These are phyloP conservation scores for Pythium biforme DNA, from an alignment of 352 stramenopile genomes.

Conservation along the genomic window DNA sequence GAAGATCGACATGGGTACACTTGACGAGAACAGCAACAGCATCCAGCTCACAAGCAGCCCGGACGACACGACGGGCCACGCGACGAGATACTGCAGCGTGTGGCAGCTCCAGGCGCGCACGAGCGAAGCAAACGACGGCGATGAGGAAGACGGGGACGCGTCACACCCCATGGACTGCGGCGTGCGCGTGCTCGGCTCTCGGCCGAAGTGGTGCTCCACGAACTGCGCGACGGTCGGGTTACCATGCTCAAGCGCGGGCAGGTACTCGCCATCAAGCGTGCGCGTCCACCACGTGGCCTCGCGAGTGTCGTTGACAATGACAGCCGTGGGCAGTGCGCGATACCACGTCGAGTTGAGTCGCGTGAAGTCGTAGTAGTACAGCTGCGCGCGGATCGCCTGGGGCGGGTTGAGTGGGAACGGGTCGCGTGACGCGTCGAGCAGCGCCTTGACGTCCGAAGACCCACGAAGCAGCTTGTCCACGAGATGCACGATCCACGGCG, in stretches of 20 bases:
- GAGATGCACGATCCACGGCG: slow-evolving; percentile 88
- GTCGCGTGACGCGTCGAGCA: slow-evolving; percentile 64
- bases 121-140: neutral
- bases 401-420: slow-evolving; percentile 46
- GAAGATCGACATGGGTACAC: slow-evolving; percentile 21
- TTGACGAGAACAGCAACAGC: neutral
- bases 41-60: neutral
- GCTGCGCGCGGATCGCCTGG: slow-evolving; percentile 47
- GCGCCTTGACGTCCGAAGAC: slow-evolving; percentile 50
- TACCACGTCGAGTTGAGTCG: slow-evolving; percentile 64
- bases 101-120: slow-evolving; percentile 14
- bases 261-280: slow-evolving; percentile 37
- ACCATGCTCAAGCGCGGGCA: slow-evolving; percentile 40
- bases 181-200: neutral
- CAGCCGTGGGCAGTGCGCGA: slow-evolving; percentile 28
- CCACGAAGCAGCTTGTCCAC: slow-evolving; percentile 77
- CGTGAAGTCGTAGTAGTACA: slow-evolving; percentile 91
- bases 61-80: neutral
- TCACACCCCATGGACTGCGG: neutral
- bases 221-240: slow-evolving; percentile 48
- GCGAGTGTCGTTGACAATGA: slow-evolving; percentile 29
- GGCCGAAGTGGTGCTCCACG: slow-evolving; percentile 38
- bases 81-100: slow-evolving; percentile 10
- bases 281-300: slow-evolving; percentile 49
- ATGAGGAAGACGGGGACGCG: neutral